phyloP scores from a whole-genome alignment of 23 red algal species.

The Cyanidiococcus yangmingshanensis region DNA sequence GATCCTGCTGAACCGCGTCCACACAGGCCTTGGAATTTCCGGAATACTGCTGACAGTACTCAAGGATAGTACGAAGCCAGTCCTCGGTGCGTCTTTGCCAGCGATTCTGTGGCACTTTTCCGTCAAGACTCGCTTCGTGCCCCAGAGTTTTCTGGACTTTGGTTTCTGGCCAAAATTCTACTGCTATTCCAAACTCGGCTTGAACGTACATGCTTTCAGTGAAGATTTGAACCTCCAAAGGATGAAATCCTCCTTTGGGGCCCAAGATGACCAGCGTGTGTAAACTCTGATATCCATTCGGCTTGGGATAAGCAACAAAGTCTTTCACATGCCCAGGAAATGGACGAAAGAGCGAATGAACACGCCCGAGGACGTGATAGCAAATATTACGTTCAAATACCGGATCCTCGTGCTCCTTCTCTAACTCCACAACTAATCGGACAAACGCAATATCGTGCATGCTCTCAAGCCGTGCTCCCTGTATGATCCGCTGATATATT shows the following conservation, averaged over 20 bases:
- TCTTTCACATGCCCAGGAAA: slow-evolving; percentile 32
- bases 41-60: slow-evolving; percentile 19
- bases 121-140: neutral
- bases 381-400: slow-evolving; percentile 19
- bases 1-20: slow-evolving; percentile 24
- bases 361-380: slow-evolving; percentile 27
- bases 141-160: neutral
- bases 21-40: slow-evolving; percentile 26
- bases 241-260: slow-evolving; percentile 10
- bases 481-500: neutral
- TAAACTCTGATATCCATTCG: slow-evolving; percentile 30
- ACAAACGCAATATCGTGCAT: slow-evolving; percentile 22
- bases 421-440: slow-evolving; percentile 3
- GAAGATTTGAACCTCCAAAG: slow-evolving; percentile 32
- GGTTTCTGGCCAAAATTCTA: slow-evolving; percentile 3
- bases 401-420: slow-evolving; percentile 1
- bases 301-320: slow-evolving; percentile 34
- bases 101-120: neutral
- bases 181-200: slow-evolving; percentile 26
- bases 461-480: slow-evolving; percentile 6
- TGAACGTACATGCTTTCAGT: slow-evolving; percentile 26
- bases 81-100: neutral
- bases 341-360: slow-evolving; percentile 24
- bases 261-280: slow-evolving; percentile 28
- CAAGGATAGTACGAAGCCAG: slow-evolving; percentile 25